Evolutionary conservation across 305 asterid species (phyloP).

Genomic region (Fraxinus sp.): DNA sequence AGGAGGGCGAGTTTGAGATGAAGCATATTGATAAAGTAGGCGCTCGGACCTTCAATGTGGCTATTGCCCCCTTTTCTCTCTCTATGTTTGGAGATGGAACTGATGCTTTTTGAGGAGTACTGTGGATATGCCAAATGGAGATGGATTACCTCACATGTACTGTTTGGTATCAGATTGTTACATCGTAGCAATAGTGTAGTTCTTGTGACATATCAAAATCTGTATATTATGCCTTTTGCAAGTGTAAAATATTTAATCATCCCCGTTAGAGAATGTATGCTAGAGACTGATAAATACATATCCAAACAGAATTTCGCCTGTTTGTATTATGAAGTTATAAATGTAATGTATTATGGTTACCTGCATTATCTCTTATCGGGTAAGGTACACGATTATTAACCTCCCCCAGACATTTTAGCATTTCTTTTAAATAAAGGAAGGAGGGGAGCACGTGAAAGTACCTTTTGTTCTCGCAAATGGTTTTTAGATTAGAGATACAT

Average conservation of each 20-base stretch:
- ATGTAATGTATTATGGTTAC: conserved; percentile 11
- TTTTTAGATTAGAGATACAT: conserved; percentile 22
- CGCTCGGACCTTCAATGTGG: conserved; percentile 60
- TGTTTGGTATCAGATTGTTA: conserved; percentile 13
- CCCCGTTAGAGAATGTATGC: neutral
- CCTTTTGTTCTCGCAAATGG: conserved; percentile 4
- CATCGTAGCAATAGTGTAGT: neutral
- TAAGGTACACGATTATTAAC: neutral
- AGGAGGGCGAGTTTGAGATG: conserved; percentile 91
- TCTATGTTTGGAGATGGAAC: conserved; percentile 57
- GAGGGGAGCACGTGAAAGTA: conserved; percentile 15
- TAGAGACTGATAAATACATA: conserved; percentile 7
- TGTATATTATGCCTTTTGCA: conserved; percentile 7
- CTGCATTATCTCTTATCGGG: neutral
- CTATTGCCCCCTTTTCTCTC: conserved; percentile 71
- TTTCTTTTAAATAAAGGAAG: neutral
- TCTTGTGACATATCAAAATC: neutral
- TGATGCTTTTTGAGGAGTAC: conserved; percentile 35
- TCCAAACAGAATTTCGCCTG: neutral
- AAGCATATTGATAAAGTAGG: conserved; percentile 66
- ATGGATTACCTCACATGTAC: neutral
- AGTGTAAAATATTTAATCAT: conserved; percentile 8
- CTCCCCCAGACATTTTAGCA: neutral
- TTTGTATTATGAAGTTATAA: conserved; percentile 3
- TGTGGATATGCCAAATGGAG: neutral